phyloP scores from a whole-genome alignment of 306 rosid genomes.

The Echinosophora koreensis region DNA sequence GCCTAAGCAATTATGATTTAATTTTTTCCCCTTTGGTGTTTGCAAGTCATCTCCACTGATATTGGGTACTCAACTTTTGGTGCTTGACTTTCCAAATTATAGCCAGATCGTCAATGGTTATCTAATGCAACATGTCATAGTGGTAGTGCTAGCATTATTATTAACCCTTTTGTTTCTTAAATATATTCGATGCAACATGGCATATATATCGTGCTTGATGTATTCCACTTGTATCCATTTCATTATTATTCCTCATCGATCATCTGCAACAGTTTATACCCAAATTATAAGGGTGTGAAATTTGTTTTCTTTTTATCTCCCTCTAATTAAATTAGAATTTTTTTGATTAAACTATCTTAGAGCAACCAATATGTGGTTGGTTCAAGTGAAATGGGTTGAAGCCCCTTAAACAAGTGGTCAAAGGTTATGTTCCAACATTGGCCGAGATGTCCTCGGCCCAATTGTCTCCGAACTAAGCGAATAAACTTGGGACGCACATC shows the following conservation, averaged over 20 bases:
- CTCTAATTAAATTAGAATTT: background rate
- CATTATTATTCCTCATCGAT: background rate
- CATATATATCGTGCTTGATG: constrained; percentile 11
- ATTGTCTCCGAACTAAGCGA: too few relatives aligned
- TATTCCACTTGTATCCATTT: constrained; percentile 19
- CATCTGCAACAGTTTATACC: background rate
- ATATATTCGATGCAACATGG: background rate
- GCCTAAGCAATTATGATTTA: background rate
- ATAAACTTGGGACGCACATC: too few relatives aligned
- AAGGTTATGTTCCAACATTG: too few relatives aligned
- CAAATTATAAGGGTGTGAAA: background rate
- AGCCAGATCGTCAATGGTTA: constrained; percentile 20
- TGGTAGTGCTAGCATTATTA: constrained; percentile 14
- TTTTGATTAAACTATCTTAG: background rate
- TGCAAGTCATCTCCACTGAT: constrained; percentile 28
- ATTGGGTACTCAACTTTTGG: constrained; percentile 3
- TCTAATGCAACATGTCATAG: constrained; percentile 35
- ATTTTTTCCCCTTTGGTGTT: background rate
- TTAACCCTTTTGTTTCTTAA: background rate
- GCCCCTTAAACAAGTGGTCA: too few relatives aligned
- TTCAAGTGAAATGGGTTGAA: too few relatives aligned
- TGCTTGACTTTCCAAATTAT: constrained; percentile 17
- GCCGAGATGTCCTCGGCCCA: too few relatives aligned
- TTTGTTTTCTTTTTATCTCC: background rate
- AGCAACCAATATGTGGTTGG: too few relatives aligned